Conservation (phyloP, 2,329 filamentous ascomycete species). For the Zalaria obscura region DNA sequence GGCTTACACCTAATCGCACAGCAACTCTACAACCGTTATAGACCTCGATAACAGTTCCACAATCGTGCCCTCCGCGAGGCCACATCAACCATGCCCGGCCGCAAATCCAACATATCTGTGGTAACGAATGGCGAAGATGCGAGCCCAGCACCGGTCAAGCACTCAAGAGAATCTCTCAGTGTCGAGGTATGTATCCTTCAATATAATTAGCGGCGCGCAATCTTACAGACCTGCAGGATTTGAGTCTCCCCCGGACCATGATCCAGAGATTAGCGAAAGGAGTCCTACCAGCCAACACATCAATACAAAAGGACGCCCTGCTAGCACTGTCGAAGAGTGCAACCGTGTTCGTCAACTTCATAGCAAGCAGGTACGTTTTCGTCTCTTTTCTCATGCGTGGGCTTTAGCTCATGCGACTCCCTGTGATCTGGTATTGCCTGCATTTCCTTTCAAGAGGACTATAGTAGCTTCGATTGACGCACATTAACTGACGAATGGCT, state of each 20-base stretch:
- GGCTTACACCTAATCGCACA: too few species aligned
- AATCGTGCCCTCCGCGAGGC: too few species aligned
- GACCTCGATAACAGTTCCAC: too few species aligned
- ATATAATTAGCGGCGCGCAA: neutral
- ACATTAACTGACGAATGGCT: neutral
- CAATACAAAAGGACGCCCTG: conserved; percentile 71
- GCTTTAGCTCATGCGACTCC: neutral
- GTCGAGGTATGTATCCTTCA: conserved; percentile 24
- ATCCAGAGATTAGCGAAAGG: conserved; percentile 68
- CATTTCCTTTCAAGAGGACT: too few species aligned
- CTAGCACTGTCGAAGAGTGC: conserved; percentile 68
- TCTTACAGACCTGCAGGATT: conserved; percentile 39
- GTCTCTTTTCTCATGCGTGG: neutral
- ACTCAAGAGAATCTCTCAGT: conserved; percentile 19
- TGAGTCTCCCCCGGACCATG: conserved; percentile 67
- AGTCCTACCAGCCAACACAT: conserved; percentile 64
- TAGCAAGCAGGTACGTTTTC: conserved; percentile 53
- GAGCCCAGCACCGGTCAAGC: conserved; percentile 10
- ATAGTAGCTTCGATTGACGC: neutral
- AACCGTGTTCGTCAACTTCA: conserved; percentile 71
- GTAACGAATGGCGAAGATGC: conserved; percentile 23
- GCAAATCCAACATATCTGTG: conserved; percentile 31
- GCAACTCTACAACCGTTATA: too few species aligned
- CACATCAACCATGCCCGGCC: conserved; percentile 26
- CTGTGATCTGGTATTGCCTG: too few species aligned